phyloP scores from a whole-genome alignment of 2,329 filamentous ascomycete genomes.

The Raffaelea arxii region DNA sequence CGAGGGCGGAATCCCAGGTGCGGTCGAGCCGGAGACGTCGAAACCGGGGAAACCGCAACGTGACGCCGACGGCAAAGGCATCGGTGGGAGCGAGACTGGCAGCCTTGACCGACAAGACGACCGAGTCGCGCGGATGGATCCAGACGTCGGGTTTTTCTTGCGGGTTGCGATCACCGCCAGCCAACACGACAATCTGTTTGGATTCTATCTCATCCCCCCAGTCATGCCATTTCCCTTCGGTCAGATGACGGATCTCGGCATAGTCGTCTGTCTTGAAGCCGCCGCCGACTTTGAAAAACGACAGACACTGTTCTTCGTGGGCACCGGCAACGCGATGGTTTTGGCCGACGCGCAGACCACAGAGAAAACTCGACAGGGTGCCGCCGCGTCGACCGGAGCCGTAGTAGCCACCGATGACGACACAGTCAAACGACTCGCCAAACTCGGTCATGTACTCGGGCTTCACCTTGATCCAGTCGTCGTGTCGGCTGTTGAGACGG shows the following conservation, averaged over 20 bases:
- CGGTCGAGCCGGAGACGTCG: conserved; percentile 74
- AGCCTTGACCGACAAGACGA: conserved; percentile 85
- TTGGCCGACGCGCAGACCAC: conserved; percentile 69
- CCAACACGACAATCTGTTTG: conserved; percentile 68
- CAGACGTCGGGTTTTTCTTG: conserved; percentile 79
- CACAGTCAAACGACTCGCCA: conserved; percentile 82
- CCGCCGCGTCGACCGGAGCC: conserved; percentile 81
- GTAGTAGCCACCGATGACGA: conserved; percentile 88
- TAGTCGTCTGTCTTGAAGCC: conserved; percentile 83
- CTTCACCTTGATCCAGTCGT: conserved; percentile 98
- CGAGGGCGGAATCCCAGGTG: conserved; percentile 70
- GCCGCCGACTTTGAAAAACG: conserved; percentile 98
- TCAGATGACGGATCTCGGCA: conserved; percentile 68
- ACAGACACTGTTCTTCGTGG: conserved; percentile 68
- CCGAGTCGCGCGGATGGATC: conserved; percentile 81
- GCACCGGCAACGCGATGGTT: conserved; percentile 50
- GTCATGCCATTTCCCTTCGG: conserved; percentile 82
- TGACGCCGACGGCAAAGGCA: conserved; percentile 66
- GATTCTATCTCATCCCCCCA: conserved; percentile 77
- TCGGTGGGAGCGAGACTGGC: conserved; percentile 67
- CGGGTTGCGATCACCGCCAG: conserved; percentile 60
- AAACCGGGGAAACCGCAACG: conserved; percentile 86
- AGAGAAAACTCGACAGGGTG: conserved; percentile 76
- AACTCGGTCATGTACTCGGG: conserved; percentile 98
- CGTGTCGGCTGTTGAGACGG: conserved; percentile 77